Evolutionary conservation across 1,284 basidiomycete genomes (phyloP), one percentile per base, ranked within the genome.

Genomic region (Waitea zeae): DNA sequence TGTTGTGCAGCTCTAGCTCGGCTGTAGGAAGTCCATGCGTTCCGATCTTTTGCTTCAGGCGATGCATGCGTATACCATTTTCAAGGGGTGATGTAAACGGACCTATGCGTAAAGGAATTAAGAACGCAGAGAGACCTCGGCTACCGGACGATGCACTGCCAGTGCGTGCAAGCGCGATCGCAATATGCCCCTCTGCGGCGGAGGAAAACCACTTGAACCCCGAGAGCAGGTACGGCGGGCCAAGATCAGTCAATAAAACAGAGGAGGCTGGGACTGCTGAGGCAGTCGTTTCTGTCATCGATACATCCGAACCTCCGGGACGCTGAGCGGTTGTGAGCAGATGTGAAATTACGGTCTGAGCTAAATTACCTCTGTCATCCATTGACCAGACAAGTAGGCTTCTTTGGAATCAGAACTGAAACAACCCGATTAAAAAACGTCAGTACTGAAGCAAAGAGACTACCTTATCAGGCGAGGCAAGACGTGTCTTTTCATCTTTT

Each of bases 161-260:
- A 2, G 79, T 83, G 20, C 80, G 69, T 3, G 76, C 82, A 9
- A 84, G 57, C 0, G 78, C 78, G 17, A 84, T 59, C 0, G 79
- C 64, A 12, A 83, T 56, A 37, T 84, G 61, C 42, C 71, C 71
- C 44, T 87, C 83, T 0, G 80, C 81, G 1, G 82, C 83, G 36
- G 76, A 80, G 9, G 79, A 81, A 56, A 87, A 87, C 82, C 80
- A 81, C 54, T 83, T 83, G 53, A 83, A 70, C 1, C 81, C 78
- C 42, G 80, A 56, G 17, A 83, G 51, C 14, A 46, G 53, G 47
- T 75, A 79, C 30, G 56, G 49, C 2, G 62, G 54, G n/a, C 75
- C 69, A 33, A 70, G 61, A 4, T n/a, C 20, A 6, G 17, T n/a
- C n/a, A n/a, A 20, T 22, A 15, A 17, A 15, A 22, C 11, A 15